Conservation (phyloP, 164 flowering plant species). For the Piper betle region DNA sequence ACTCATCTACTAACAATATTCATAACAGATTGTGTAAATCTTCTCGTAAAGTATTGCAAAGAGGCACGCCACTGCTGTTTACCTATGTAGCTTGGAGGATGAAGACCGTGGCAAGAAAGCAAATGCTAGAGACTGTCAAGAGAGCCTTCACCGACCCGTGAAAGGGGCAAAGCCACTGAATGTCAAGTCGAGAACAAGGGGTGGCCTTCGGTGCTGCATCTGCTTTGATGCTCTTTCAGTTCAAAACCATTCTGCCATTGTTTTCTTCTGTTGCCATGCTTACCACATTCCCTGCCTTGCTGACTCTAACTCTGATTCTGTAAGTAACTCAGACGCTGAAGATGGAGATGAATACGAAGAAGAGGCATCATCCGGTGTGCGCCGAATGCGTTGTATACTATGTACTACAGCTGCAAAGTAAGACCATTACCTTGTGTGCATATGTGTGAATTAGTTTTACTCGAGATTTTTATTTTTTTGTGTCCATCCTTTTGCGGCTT, state of each 20-base stretch:
- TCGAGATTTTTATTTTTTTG: neutral
- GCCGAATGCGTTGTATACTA: slow-evolving; percentile 68
- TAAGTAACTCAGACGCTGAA: slow-evolving; percentile 22
- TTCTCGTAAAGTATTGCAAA: slow-evolving; percentile 76
- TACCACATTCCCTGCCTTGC: slow-evolving; percentile 69
- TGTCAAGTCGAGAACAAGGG: slow-evolving; percentile 67
- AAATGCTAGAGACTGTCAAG: slow-evolving; percentile 19
- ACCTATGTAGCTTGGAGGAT: slow-evolving; percentile 57
- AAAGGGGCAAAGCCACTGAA: slow-evolving; percentile 29
- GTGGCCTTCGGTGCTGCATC: slow-evolving; percentile 83
- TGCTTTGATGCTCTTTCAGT: slow-evolving; percentile 85
- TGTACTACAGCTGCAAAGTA: slow-evolving; percentile 80
- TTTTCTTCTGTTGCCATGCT: slow-evolving; percentile 92
- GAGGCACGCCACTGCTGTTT: slow-evolving; percentile 88
- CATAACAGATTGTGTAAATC: slow-evolving; percentile 80
- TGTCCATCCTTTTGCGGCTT: neutral
- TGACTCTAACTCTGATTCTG: slow-evolving; percentile 37
- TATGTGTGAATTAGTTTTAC: neutral
- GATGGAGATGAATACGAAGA: slow-evolving; percentile 31
- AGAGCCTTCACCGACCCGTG: slow-evolving; percentile 14
- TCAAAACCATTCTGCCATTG: slow-evolving; percentile 40
- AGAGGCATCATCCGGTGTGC: slow-evolving; percentile 20
- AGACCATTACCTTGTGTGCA: neutral
- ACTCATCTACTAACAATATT: no score
- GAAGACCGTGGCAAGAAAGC: slow-evolving; percentile 41